Percentiles rank a stretch among this genome's conserved stretches.
Evolutionary conservation across 2,329 filamentous ascomycete genomes (phyloP).

Genomic region (Canariomyces notabilis): DNA sequence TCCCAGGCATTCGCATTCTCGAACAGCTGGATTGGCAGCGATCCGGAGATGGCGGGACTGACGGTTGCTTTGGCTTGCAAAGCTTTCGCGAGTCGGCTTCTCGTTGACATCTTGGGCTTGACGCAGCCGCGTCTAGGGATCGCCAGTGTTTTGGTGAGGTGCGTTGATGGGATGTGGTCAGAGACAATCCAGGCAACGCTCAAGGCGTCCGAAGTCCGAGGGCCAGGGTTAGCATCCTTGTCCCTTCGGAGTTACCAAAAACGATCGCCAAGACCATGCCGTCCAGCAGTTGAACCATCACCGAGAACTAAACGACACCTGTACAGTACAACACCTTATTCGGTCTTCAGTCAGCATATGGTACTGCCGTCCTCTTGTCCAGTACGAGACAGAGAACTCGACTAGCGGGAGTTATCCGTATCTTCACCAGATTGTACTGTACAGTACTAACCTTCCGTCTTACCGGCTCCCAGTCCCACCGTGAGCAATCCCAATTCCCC

Average conservation of each 20-base stretch:
- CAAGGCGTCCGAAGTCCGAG: neutral
- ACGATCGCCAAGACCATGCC: too few relatives aligned
- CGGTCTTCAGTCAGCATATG: too few relatives aligned
- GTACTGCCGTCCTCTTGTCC: too few relatives aligned
- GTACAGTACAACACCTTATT: too few relatives aligned
- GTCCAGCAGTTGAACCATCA: slow-evolving; percentile 19
- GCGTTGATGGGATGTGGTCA: too few relatives aligned
- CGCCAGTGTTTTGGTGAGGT: neutral
- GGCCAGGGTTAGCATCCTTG: neutral
- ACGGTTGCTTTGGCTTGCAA: neutral
- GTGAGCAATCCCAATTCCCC: neutral
- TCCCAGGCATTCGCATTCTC: slow-evolving; percentile 30
- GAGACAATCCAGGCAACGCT: neutral
- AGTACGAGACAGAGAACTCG: too few relatives aligned
- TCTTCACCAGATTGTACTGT: too few relatives aligned
- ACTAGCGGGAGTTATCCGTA: too few relatives aligned
- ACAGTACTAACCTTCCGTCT: too few relatives aligned
- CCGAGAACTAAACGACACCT: too few relatives aligned
- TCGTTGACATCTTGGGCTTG: slow-evolving; percentile 7
- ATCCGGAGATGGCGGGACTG: neutral
- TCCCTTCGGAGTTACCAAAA: too few relatives aligned
- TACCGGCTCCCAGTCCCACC: neutral
- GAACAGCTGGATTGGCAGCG: slow-evolving; percentile 27
- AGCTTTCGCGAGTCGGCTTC: slow-evolving; percentile 8
- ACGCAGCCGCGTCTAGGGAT: neutral